Conservation (phyloP, 208 protist genomes). For the Trypanosoma theileri region DNA sequence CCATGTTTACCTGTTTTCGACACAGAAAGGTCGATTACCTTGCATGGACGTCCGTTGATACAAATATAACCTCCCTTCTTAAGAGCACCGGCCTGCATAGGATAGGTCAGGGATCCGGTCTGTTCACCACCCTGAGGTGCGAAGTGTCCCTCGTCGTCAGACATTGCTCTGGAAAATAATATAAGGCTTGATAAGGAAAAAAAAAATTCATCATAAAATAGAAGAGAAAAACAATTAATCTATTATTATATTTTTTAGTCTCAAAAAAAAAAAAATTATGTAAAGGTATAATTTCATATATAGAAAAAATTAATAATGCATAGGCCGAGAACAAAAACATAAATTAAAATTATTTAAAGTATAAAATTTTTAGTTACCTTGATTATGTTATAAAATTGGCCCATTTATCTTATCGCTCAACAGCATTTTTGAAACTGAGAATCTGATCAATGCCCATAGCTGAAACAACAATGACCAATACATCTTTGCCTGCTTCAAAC, state of each 20-base stretch:
- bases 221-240: no score
- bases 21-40: conserved; percentile 97
- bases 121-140: conserved; percentile 54
- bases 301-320: no score
- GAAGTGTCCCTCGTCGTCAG: conserved; percentile 77
- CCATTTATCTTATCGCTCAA: conserved; percentile 36
- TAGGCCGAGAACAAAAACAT: no score
- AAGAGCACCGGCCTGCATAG: conserved; percentile 80
- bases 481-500: conserved; percentile 93
- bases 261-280: no score
- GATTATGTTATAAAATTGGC: no score
- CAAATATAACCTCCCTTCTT: conserved; percentile 91
- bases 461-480: conserved; percentile 91
- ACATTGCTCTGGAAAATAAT: conserved; percentile 35
- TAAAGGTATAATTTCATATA: no score
- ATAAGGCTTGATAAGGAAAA: conserved; percentile 14
- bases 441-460: conserved; percentile 96
- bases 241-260: no score
- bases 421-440: conserved; percentile 92
- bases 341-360: no score
- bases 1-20: conserved; percentile 99
- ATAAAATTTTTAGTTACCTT: no score
- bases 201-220: background rate
- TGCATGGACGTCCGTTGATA: conserved; percentile 94
- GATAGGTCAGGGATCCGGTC: conserved; percentile 84